Base-by-base conservation (phyloP, 805 yeast species). In the Pichia sporocuriosa region DNA sequence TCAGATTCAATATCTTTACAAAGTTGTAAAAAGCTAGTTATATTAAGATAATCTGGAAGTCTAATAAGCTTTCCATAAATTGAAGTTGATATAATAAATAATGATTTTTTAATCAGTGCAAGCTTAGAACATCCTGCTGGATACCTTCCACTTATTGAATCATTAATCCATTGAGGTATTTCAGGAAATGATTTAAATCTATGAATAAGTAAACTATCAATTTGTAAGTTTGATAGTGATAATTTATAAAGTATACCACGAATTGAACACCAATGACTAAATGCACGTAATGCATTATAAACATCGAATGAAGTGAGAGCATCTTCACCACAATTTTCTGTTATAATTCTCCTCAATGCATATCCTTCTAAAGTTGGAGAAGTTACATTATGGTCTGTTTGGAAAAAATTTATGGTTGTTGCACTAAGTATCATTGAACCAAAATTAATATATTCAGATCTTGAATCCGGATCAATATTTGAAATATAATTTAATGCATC, bases 201-300 rank as follows among this genome's bases (percentile, higher is more conserved):
- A 20, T 47, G 48, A 9, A 46, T 48, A 23, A 66, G 49, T 11
- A 54, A 61, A 8, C 53, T 52, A 24, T 63, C 61, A 0, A 70
- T 48, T 29, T 57, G 55, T 21, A 75, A 46, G 54, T 61, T 35
- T 66, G 72, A 32, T 59, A 66, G 7, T 2, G 63, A 68, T 37
- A 74, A 50, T 45, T 63, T 65, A 49, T 65, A 59, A 27, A 75
- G 52, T 13, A 72, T 59, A 4, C 77, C 77, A 45, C 67, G 66
- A 39, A 70, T 72, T 42, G 71, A 68, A 22, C 74, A 73, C 79
- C 79, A 75, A 54, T 75, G 78, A 16, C 69, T 70, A 48, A 74
- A 72, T 26, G 75, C 69, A 44, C 74, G 66, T 25, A 75, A 54
- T 0, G 78, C 73, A 24, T 66, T 62, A 44, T 70, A 66, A 24